These are phyloP conservation scores for Salix suchowensis DNA, from an alignment of 345 rosid genomes.

Conservation along the genomic window DNA sequence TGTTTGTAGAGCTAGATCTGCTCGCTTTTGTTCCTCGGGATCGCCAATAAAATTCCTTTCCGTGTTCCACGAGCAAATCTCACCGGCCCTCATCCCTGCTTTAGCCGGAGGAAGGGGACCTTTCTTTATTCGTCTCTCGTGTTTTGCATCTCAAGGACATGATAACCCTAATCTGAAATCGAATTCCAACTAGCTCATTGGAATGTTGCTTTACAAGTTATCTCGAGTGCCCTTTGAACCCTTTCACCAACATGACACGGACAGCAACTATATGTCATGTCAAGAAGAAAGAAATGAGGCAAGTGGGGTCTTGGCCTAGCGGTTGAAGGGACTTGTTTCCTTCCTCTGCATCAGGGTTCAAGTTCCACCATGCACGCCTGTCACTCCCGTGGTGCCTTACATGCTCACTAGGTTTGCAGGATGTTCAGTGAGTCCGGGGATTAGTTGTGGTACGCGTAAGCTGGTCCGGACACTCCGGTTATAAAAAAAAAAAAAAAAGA, in stretches of 20 bases:
- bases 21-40: constrained; percentile 38
- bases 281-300: background rate
- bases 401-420: too few species aligned
- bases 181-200: background rate
- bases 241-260: background rate
- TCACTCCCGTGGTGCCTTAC: too few species aligned
- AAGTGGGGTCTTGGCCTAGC: too few species aligned
- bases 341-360: too few species aligned
- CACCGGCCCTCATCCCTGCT: constrained; percentile 2
- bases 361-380: too few species aligned
- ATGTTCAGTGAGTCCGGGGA: too few species aligned
- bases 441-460: too few species aligned
- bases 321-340: too few species aligned
- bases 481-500: too few species aligned
- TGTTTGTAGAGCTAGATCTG: constrained; percentile 3
- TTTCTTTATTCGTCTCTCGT: constrained; percentile 8
- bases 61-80: constrained; percentile 15
- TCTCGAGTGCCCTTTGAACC: background rate
- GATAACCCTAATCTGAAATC: constrained; percentile 2
- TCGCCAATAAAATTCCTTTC: constrained; percentile 26
- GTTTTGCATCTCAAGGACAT: background rate
- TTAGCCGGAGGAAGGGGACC: background rate
- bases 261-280: background rate
- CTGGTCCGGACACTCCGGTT: too few species aligned
- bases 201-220: background rate